These are phyloP conservation scores for Vitis hybrid DNA, from an alignment of 177 flowering plant species.

Conservation along the genomic window DNA sequence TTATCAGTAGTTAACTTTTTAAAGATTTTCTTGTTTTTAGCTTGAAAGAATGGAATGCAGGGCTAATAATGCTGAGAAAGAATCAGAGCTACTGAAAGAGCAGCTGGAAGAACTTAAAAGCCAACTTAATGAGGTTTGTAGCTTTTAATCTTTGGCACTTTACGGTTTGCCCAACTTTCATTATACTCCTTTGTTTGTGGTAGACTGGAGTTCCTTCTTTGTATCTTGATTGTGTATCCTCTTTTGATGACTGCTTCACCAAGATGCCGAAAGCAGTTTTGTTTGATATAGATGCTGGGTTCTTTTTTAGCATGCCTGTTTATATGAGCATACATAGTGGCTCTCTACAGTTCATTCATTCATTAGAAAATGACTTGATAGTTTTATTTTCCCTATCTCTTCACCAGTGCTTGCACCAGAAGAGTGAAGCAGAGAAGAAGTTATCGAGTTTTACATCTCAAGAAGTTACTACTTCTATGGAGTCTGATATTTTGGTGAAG, in stretches of 20 bases:
- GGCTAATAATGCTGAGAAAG: constrained; percentile 79
- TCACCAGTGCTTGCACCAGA: constrained; percentile 66
- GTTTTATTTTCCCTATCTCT: constrained; percentile 4
- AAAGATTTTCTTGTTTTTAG: constrained; percentile 35
- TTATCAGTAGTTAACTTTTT: neutral
- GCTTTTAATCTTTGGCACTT: neutral
- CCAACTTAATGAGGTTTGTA: constrained; percentile 68
- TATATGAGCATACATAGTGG: neutral
- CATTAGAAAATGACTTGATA: neutral
- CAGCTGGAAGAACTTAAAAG: constrained; percentile 59
- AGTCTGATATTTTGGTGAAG: constrained; percentile 63
- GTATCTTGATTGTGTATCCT: neutral
- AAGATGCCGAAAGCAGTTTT: neutral
- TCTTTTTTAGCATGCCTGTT: neutral
- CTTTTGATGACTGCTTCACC: neutral
- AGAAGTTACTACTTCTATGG: constrained; percentile 38
- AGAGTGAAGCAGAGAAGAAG: constrained; percentile 60
- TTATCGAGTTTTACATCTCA: constrained; percentile 35
- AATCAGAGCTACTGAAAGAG: constrained; percentile 58
- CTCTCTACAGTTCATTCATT: too few relatives aligned
- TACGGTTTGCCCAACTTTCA: neutral
- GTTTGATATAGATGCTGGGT: neutral
- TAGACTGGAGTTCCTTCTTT: neutral
- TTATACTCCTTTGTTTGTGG: neutral
- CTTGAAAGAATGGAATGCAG: constrained; percentile 78